phyloP scores from a whole-genome alignment of 2,329 filamentous ascomycete species.

The Scedosporium minutisporum region DNA sequence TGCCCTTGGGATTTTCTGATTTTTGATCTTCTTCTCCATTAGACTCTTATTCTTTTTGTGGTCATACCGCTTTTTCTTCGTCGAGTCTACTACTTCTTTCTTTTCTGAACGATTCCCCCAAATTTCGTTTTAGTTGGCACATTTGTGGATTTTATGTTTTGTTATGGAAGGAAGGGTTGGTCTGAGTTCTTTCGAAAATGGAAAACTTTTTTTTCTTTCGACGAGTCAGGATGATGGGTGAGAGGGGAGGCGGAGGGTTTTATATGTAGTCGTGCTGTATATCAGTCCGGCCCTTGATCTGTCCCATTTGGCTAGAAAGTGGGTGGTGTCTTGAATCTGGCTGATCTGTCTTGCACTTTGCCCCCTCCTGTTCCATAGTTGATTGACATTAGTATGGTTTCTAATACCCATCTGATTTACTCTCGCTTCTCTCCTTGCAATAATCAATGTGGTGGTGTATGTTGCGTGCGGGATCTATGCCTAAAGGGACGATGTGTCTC shows the following conservation, averaged over 20 bases:
- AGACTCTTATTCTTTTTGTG: constrained; percentile 2
- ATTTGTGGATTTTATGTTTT: constrained; percentile 1
- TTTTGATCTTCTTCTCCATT: constrained; percentile 2
- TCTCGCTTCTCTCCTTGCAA: background rate
- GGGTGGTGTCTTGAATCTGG: background rate
- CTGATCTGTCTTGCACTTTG: background rate
- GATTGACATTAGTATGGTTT: background rate
- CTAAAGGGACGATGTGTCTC: background rate
- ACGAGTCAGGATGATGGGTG: background rate
- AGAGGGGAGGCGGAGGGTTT: no score
- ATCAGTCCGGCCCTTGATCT: background rate
- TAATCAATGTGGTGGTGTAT: background rate
- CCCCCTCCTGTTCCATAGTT: background rate
- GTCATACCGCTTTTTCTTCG: background rate
- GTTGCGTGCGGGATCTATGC: background rate
- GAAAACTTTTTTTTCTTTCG: background rate
- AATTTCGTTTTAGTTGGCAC: background rate
- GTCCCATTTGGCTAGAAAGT: background rate
- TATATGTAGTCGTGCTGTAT: background rate
- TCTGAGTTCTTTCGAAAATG: background rate
- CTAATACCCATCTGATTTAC: background rate
- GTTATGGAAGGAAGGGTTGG: background rate
- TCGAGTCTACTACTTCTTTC: background rate
- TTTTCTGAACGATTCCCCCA: background rate
- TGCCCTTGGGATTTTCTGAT: background rate